Conservation (phyloP, 768 basidiomycete species). For the Collybia mongolica region DNA sequence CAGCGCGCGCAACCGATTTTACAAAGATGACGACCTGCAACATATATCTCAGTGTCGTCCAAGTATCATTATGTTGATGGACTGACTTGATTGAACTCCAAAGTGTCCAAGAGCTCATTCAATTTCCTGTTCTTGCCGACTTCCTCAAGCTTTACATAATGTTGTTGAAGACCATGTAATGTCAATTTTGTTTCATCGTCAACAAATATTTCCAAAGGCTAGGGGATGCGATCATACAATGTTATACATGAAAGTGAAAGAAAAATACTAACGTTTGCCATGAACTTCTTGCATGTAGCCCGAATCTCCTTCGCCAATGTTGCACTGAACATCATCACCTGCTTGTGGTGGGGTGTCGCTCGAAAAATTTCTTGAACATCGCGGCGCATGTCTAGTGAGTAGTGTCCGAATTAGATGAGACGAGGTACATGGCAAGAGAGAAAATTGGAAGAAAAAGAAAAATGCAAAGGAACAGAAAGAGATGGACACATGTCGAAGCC, state of each 20-base stretch:
- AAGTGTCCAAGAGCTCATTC: slow-evolving; percentile 90
- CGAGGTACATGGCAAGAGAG: slow-evolving; percentile 51
- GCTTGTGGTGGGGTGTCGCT: slow-evolving; percentile 98
- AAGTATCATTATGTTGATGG: neutral
- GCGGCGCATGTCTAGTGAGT: slow-evolving; percentile 97
- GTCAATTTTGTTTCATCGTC: slow-evolving; percentile 99
- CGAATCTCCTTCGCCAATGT: slow-evolving; percentile 97
- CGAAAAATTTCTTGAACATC: slow-evolving; percentile 99
- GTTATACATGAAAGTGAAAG: neutral
- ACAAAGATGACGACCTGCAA: slow-evolving; percentile 98
- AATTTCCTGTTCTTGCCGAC: slow-evolving; percentile 94
- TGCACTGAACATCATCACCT: slow-evolving; percentile 99
- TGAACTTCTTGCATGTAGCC: slow-evolving; percentile 98
- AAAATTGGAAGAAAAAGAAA: slow-evolving; percentile 38
- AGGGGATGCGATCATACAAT: slow-evolving; percentile 4
- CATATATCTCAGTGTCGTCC: neutral
- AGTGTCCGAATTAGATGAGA: slow-evolving; percentile 68
- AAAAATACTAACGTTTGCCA: slow-evolving; percentile 81
- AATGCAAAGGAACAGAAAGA: slow-evolving; percentile 24
- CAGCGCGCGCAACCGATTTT: slow-evolving; percentile 95
- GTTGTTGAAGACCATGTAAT: slow-evolving; percentile 96
- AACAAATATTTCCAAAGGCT: slow-evolving; percentile 99
- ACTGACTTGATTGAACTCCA: slow-evolving; percentile 96
- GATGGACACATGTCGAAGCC: slow-evolving; percentile 23
- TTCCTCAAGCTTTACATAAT: slow-evolving; percentile 97